A percentile compares a stretch with the other conserved stretches of the same genome.
These are phyloP conservation scores for Ogataea nitratoaversa DNA, from an alignment of 805 yeast species.

Conservation along the genomic window DNA sequence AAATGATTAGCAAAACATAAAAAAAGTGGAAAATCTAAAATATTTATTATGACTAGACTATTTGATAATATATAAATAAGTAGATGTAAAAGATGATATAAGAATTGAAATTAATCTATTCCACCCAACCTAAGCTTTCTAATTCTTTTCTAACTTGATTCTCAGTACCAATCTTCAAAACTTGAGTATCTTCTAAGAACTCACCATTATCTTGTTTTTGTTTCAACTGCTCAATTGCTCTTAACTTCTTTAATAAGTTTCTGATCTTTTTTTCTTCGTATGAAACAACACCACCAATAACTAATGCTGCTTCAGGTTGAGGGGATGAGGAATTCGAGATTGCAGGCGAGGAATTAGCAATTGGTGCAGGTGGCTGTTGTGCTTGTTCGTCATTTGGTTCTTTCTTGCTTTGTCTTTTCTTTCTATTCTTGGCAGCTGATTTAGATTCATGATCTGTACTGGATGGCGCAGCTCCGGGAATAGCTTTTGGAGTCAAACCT, in stretches of 20 bases:
- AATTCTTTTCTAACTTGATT: constrained; percentile 73
- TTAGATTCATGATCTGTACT: constrained; percentile 46
- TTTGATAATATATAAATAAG: no score
- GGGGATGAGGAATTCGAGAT: constrained; percentile 6
- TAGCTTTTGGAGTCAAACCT: constrained; percentile 33
- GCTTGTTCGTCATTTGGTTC: constrained; percentile 11
- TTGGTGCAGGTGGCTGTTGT: background rate
- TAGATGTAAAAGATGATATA: no score
- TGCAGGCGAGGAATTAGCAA: constrained; percentile 3
- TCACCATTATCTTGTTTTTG: constrained; percentile 81
- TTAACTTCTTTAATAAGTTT: constrained; percentile 81
- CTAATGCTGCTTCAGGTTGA: constrained; percentile 32
- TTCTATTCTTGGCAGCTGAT: constrained; percentile 68
- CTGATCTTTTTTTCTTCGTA: constrained; percentile 92
- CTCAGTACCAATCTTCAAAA: constrained; percentile 85
- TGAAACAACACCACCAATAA: constrained; percentile 59
- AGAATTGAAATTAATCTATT: constrained; percentile 9
- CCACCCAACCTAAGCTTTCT: constrained; percentile 60
- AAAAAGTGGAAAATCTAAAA: no score
- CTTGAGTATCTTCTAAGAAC: constrained; percentile 86
- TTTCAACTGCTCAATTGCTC: constrained; percentile 92
- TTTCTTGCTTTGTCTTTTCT: constrained; percentile 65
- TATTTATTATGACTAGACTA: no score
- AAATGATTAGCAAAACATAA: no score
- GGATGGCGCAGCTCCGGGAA: constrained; percentile 54